These are phyloP conservation scores for Manihot esculenta DNA, from an alignment of 441 rosid genomes.

Conservation along the genomic window DNA sequence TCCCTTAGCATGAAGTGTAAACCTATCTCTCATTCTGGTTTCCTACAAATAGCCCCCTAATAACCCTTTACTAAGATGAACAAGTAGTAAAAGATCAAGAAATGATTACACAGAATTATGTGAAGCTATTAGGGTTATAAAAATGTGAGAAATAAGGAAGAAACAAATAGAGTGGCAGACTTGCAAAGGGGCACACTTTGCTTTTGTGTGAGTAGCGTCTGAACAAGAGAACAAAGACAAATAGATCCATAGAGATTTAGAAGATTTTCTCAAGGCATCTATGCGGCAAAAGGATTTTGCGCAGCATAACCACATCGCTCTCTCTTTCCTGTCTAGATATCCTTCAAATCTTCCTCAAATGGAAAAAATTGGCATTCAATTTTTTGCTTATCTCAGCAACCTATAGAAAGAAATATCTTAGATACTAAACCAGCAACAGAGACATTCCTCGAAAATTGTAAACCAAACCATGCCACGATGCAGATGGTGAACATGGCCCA, in stretches of 20 bases:
- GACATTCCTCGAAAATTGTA: background rate
- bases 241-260: conserved; percentile 47
- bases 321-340: background rate
- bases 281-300: conserved; percentile 33
- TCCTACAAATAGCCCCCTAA: conserved; percentile 55
- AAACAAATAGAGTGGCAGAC: conserved; percentile 28
- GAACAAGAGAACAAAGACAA: conserved; percentile 43
- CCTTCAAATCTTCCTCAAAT: background rate
- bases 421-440: background rate
- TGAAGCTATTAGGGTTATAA: background rate
- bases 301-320: conserved; percentile 52
- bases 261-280: conserved; percentile 31
- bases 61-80: conserved; percentile 3
- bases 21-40: conserved; percentile 81
- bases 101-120: background rate
- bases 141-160: background rate
- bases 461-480: background rate
- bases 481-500: background rate
- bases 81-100: background rate
- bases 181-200: conserved; percentile 72
- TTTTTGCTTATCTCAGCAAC: background rate
- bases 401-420: conserved; percentile 3
- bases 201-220: conserved; percentile 43
- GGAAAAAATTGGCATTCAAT: background rate
- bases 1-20: conserved; percentile 59